Percentiles rank a stretch among this genome's conserved stretches.
Conservation (phyloP, 2,329 filamentous ascomycete species). For the Penicillium sp. region DNA sequence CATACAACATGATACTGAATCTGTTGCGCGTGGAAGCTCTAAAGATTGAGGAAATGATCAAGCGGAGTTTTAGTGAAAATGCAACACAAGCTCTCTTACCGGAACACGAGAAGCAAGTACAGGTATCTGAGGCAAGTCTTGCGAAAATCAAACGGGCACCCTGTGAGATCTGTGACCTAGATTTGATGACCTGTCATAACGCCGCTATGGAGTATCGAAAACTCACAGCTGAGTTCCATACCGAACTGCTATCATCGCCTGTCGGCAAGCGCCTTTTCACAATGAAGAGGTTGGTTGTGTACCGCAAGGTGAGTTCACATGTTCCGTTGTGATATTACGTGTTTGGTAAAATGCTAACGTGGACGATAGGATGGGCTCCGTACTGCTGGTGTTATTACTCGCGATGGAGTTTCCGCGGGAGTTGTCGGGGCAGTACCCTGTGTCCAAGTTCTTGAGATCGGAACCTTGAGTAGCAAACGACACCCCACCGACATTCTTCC, state of each 20-base stretch:
- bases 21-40: slow-evolving; percentile 89
- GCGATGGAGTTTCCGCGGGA: slow-evolving; percentile 69
- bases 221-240: slow-evolving; percentile 77
- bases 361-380: slow-evolving; percentile 67
- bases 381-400: slow-evolving; percentile 74
- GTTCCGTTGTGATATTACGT: not conserved
- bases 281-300: slow-evolving; percentile 74
- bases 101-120: slow-evolving; percentile 93
- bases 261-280: slow-evolving; percentile 77
- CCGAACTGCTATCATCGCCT: slow-evolving; percentile 72
- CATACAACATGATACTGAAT: slow-evolving; percentile 99
- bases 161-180: slow-evolving; percentile 76
- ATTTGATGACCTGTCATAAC: slow-evolving; percentile 77
- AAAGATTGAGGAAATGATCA: slow-evolving; percentile 99
- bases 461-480: slow-evolving; percentile 63
- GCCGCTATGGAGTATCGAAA: slow-evolving; percentile 76
- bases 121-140: slow-evolving; percentile 85
- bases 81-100: slow-evolving; percentile 91
- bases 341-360: slow-evolving; percentile 18
- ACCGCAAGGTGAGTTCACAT: slow-evolving; percentile 56
- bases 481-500: slow-evolving; percentile 84
- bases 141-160: slow-evolving; percentile 84
- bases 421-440: slow-evolving; percentile 63
- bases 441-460: slow-evolving; percentile 76
- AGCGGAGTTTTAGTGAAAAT: slow-evolving; percentile 97